Evolutionary conservation across 164 flowering plant genomes (phyloP), one percentile per base, ranked within the genome.

Genomic region (Umbilicus rupestris): DNA sequence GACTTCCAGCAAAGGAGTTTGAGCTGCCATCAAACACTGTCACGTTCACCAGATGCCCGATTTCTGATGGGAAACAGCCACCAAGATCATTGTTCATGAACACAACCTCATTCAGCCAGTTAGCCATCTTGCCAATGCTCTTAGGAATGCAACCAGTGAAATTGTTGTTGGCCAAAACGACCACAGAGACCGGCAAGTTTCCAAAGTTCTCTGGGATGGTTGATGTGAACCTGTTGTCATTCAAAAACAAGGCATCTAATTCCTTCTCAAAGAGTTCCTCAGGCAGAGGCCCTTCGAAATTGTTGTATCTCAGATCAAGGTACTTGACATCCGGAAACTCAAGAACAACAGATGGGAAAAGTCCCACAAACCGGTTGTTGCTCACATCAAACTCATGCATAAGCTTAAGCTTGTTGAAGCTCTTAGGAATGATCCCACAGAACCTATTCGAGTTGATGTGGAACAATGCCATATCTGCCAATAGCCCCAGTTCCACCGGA

Each of bases 361-460:
- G 62, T 5, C 95, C 97, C 0, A 86, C 95, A 55, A 87, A 83
- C 1, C 96, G 82, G 65, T 91, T 91, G 72, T 89, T 91, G 75
- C 97, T 89, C 15, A 87, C 31, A 66, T 89, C 96, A 58, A 89
- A 76, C 71, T 89, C 96, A 39, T 70, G 68, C 70, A 89, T 66
- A 0, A 81, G 71, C 1, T 17, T 35, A 2, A 86, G 73, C 70
- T 73, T 78, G 14, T 72, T 64, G 46, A 89, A 73, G 71, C 79
- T 81, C 70, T 79, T 75, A 5, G 96, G 96, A 26, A 89, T 58
- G 47, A 83, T 77, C 10, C 96, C 96, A 66, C 92, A 89, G 64
- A 89, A 89, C 59, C 96, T 65, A 65, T 89, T 89, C 5, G 87
- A 72, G 75, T 85, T 89, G 19, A 87, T 76, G 66, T 91, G 97